Base-by-base conservation (phyloP, 169 alveolate species). In the Plasmodium gaboni region DNA sequence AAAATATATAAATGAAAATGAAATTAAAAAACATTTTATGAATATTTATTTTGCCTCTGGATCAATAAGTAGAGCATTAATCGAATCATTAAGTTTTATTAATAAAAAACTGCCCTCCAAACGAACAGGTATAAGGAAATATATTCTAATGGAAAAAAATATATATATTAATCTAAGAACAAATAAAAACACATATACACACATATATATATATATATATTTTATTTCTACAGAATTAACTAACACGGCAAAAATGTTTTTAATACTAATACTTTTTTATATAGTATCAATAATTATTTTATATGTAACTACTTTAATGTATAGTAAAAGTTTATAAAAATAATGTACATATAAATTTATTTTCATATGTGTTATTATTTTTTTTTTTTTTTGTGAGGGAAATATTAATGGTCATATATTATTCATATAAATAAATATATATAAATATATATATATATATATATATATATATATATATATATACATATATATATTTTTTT, bases 181-280 rank as follows among this genome's bases (percentile, higher is more conserved):
- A 10, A 38, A 22, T 24, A n/a, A 44, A 67, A 67, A 28, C 28
- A 42, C 6, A 32, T 28, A 38, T 42, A 2, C 38, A 17, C 13
- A 68, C 70, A 53, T 57, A 70, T 50, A 60, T 13, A 17, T 13
- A 50, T 28, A 32, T 28, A 70, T 44, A 73, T 61, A 22, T 42
- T 22, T 12, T 42, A 17, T 74, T 53, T 69, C 65, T 60, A 28
- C 32, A 83, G 91, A 68, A 50, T 17, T 83, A 51, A 83, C 91
- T 15, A 83, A 83, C 32, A 83, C 91, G 38, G 91, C 85, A 46
- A 83, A 83, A 83, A 53, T 71, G 61, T 83, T 83, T 83, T 83
- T 83, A 65, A 53, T 83, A 15, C 64, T 83, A 71, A 83, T 83
- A 42, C 28, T 83, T 69, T 48, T 83, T 53, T 83, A 83, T 48